phyloP scores from a whole-genome alignment of 2,329 filamentous ascomycete species.

The Penicillium sp. region DNA sequence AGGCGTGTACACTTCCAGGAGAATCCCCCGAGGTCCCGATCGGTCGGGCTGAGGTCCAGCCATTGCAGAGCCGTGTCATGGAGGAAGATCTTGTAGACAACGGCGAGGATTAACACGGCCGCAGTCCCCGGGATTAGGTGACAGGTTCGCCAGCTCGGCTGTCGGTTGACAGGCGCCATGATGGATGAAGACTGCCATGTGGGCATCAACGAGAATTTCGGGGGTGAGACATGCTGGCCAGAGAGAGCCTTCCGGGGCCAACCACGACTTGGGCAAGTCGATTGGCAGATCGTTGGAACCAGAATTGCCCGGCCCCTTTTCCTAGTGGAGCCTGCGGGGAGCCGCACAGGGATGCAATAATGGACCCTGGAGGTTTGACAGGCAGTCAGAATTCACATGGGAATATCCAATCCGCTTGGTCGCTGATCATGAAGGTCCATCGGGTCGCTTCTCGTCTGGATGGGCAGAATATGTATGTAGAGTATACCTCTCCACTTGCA shows the following conservation, averaged over 20 bases:
- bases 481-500: too few species aligned
- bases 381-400: too few species aligned
- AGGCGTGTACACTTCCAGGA: conserved; percentile 7
- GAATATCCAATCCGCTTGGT: too few species aligned
- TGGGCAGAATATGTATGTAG: too few species aligned
- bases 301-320: neutral
- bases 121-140: neutral
- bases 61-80: neutral
- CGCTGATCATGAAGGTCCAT: too few species aligned
- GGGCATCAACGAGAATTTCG: neutral
- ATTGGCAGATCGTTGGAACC: neutral
- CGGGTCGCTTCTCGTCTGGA: too few species aligned
- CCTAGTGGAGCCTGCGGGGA: neutral
- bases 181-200: neutral
- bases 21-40: neutral
- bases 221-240: neutral
- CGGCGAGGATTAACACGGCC: neutral
- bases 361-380: too few species aligned
- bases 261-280: conserved; percentile 1
- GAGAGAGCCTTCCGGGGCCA: neutral
- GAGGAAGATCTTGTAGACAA: neutral
- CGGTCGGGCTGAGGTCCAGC: neutral
- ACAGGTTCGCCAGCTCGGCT: neutral
- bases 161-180: conserved; percentile 4
- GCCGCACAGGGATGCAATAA: neutral